Evolutionary conservation across 768 basidiomycete genomes (phyloP).

Genomic region (Leccinellum albellum): DNA sequence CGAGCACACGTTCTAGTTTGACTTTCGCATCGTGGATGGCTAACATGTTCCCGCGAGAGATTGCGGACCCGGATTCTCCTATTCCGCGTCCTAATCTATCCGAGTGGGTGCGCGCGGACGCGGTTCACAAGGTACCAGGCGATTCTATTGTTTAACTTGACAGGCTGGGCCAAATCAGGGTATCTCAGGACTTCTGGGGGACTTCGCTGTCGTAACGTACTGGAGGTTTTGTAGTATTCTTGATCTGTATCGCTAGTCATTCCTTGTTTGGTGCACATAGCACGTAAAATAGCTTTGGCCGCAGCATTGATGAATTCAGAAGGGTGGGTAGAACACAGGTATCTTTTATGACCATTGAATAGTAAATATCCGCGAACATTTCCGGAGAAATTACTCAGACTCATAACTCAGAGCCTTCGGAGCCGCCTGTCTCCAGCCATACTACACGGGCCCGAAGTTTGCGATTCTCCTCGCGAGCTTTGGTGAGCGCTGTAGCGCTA

Average conservation of each 20-base stretch:
- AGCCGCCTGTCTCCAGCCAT: slow-evolving; percentile 33
- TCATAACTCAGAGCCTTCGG: slow-evolving; percentile 32
- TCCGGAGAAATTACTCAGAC: slow-evolving; percentile 15
- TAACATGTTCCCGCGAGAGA: slow-evolving; percentile 38
- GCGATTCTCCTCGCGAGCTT: slow-evolving; percentile 51
- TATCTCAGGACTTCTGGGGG: neutral
- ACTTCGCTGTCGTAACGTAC: neutral
- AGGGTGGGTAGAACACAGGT: slow-evolving; percentile 12
- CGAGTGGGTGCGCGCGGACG: slow-evolving; percentile 52
- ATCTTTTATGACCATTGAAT: neutral
- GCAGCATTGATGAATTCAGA: slow-evolving; percentile 9
- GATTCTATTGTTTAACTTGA: slow-evolving; percentile 8
- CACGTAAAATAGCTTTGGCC: neutral
- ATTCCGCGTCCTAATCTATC: slow-evolving; percentile 50
- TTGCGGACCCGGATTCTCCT: slow-evolving; percentile 50
- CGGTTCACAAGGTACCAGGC: slow-evolving; percentile 18
- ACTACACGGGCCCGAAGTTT: slow-evolving; percentile 43
- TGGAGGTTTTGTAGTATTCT: neutral
- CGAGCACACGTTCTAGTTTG: slow-evolving; percentile 15
- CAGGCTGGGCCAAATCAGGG: slow-evolving; percentile 2
- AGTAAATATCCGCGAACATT: slow-evolving; percentile 6
- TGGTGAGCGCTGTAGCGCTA: slow-evolving; percentile 40
- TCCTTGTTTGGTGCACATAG: neutral
- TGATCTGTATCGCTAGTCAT: slow-evolving; percentile 13
- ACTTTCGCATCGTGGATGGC: too few relatives aligned